phyloP scores from a whole-genome alignment of 2,329 filamentous ascomycete species.

The Lachnellula cervina region DNA sequence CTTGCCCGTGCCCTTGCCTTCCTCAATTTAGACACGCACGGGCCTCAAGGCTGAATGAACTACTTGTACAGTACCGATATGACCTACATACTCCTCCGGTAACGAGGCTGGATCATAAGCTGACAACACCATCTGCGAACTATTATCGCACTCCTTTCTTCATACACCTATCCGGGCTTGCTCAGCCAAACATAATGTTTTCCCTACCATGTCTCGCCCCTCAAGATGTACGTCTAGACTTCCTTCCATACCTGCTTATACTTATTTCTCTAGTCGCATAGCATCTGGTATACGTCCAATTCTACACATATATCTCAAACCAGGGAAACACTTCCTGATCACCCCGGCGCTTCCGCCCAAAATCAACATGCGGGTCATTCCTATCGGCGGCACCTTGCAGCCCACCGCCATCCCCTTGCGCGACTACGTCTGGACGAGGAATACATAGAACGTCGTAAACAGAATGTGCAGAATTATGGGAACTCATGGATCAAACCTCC shows the following conservation, averaged over 20 bases:
- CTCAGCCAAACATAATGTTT: conserved; percentile 37
- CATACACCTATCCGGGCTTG: not conserved
- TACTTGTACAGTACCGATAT: too few species aligned
- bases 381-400: conserved; percentile 39
- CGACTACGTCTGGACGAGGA: conserved; percentile 73
- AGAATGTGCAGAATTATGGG: conserved; percentile 81
- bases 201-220: conserved; percentile 64
- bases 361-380: conserved; percentile 21
- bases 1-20: too few species aligned
- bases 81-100: too few species aligned
- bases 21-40: too few species aligned
- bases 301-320: conserved; percentile 33
- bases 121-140: not conserved
- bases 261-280: conserved; percentile 52
- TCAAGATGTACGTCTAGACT: conserved; percentile 56
- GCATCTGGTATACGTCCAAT: conserved; percentile 66
- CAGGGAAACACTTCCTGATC: conserved; percentile 30
- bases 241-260: not conserved
- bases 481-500: conserved; percentile 87
- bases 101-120: not conserved
- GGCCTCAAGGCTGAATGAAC: too few species aligned
- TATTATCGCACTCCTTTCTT: not conserved
- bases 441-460: conserved; percentile 68
- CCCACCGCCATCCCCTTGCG: conserved; percentile 59
- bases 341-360: conserved; percentile 6